phyloP scores from a whole-genome alignment of 495 filamentous ascomycete genomes.

The Penicillium mononematosum region DNA sequence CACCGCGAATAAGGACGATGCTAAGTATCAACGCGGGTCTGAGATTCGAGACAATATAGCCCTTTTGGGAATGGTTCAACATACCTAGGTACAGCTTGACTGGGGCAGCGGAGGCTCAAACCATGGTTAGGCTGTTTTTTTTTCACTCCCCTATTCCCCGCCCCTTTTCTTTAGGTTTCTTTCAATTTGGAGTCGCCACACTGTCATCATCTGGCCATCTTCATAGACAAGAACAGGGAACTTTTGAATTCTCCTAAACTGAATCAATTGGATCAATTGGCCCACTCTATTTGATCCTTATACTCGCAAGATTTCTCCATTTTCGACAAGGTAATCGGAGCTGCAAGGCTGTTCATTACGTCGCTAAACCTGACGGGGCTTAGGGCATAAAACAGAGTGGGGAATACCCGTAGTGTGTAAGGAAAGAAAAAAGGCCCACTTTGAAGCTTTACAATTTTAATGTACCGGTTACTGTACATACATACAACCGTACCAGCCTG shows the following conservation, averaged over 20 bases:
- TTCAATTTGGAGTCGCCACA: background rate
- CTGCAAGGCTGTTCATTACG: slow-evolving; percentile 23
- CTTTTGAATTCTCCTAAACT: background rate
- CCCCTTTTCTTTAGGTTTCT: slow-evolving; percentile 23
- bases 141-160: slow-evolving; percentile 24
- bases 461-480: slow-evolving; percentile 14
- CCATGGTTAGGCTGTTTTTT: slow-evolving; percentile 26
- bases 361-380: slow-evolving; percentile 20
- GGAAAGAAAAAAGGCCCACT: slow-evolving; percentile 18
- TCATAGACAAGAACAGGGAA: background rate
- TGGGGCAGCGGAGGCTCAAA: slow-evolving; percentile 30
- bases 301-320: slow-evolving; percentile 13
- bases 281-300: background rate
- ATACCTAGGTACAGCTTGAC: slow-evolving; percentile 10
- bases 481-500: background rate
- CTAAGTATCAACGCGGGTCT: slow-evolving; percentile 22
- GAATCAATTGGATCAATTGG: background rate
- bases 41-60: slow-evolving; percentile 21
- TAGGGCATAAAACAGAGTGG: slow-evolving; percentile 25
- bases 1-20: slow-evolving; percentile 22
- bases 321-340: slow-evolving; percentile 16
- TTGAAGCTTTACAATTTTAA: slow-evolving; percentile 17
- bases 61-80: slow-evolving; percentile 19
- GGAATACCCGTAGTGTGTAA: slow-evolving; percentile 29
- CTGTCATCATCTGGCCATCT: background rate